Evolutionary conservation across 139 green algal genomes (phyloP), one percentile per base, ranked within the genome.

Genomic region (Chlorella sp.): DNA sequence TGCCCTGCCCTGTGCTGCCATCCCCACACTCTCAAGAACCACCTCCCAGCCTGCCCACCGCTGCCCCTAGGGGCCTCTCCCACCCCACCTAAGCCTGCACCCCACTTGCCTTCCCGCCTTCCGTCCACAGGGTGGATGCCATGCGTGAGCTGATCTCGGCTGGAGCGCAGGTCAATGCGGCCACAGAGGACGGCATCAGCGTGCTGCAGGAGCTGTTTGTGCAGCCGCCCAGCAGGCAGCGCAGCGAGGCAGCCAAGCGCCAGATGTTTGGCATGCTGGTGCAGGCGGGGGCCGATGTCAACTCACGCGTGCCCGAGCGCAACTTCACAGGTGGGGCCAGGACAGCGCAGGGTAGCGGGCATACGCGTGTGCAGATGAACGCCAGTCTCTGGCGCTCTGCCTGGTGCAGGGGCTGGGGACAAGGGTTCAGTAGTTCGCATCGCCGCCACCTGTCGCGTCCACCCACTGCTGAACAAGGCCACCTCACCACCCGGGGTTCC

Each of bases 211-310:
- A 86, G 60, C n/a, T 76, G 57, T 86, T 86, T 77, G 68, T 81
- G 39, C 66, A 68, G 71, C 32, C 71, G n/a, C 85, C 85, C 71
- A 83, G 24, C n/a, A n/a, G 22, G 48, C 85, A 37, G 42, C 76
- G 24, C 32, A 73, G 48, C 48, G 85, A 89, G 48, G 73, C 48
- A 0, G 9, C 53, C 22, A 83, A 84, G 73, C 85, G 85, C 5
- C 32, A 69, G 32, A 89, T 89, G 85, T 89, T 84, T 34, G 26
- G 21, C 15, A n/a, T 86, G 76, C 86, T 90, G 36, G 28, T 66
- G 57, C 36, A 78, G 1, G 76, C 77, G 5, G 86, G 86, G 3
- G 86, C 86, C 0, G 57, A 90, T 34, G 36, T 90, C 24, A 85
- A 85, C 14, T 11, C 42, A 0, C 22, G 19, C 12, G 36, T 69